Evolutionary conservation across 805 yeast genomes (phyloP).

Genomic region (Myxozyma udenii): DNA sequence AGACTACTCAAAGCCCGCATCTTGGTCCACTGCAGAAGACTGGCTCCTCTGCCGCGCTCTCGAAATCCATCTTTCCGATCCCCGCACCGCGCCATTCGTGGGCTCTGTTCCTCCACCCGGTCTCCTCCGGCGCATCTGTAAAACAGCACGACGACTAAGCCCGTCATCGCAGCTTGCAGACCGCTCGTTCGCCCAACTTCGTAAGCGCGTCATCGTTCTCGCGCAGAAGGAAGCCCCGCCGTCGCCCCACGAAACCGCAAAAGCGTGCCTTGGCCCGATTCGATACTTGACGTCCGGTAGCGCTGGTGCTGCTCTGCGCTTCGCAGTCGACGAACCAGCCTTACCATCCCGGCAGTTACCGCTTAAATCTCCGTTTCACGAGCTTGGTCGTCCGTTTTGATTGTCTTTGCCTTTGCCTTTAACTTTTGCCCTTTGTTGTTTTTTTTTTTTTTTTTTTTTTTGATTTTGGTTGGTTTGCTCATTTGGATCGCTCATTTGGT

Average conservation of each 20-base stretch:
- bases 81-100: constrained; percentile 19
- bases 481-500: not conserved
- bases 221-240: not conserved
- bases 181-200: constrained; percentile 5
- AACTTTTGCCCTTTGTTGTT: not conserved
- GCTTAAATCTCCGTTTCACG: constrained; percentile 19
- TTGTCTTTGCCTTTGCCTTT: not conserved
- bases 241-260: not conserved
- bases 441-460: not conserved
- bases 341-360: no score
- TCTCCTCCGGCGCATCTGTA: constrained; percentile 12
- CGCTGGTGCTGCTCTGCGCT: not conserved
- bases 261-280: constrained; percentile 10
- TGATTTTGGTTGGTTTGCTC: not conserved
- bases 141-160: not conserved
- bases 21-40: constrained; percentile 10
- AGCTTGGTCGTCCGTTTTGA: not conserved
- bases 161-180: no score
- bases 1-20: not conserved
- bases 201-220: constrained; percentile 2
- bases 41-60: constrained; percentile 12
- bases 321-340: no score
- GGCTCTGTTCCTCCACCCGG: constrained; percentile 19
- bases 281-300: constrained; percentile 7
- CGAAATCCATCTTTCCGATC: constrained; percentile 15